phyloP scores from a whole-genome alignment of 306 rosid genomes.

The Cicer bijugum region DNA sequence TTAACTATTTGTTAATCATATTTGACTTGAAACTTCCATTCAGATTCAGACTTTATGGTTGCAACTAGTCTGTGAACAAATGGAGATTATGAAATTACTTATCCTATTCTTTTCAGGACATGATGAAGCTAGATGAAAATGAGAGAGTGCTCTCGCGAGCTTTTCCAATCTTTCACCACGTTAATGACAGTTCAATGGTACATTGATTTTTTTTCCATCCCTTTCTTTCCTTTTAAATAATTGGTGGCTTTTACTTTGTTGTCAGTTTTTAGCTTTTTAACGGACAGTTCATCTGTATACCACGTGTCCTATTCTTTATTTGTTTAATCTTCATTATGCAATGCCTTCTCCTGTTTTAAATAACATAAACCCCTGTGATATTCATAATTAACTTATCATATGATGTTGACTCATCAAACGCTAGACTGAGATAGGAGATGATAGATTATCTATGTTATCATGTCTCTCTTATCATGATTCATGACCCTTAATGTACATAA shows the following conservation, averaged over 20 bases:
- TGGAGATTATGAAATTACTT: slow-evolving; percentile 27
- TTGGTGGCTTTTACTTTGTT: slow-evolving; percentile 24
- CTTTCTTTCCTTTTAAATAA: slow-evolving; percentile 18
- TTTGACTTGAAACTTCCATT: slow-evolving; percentile 34
- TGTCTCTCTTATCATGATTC: too few species aligned
- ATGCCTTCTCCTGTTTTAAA: slow-evolving; percentile 27
- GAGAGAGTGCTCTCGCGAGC: slow-evolving; percentile 68
- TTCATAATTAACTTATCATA: too few species aligned
- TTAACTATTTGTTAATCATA: slow-evolving; percentile 33
- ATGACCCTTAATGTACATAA: not conserved
- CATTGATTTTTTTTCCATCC: slow-evolving; percentile 13
- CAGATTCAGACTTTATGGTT: not conserved
- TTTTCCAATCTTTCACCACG: slow-evolving; percentile 73
- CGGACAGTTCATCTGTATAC: slow-evolving; percentile 58
- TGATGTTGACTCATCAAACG: too few species aligned
- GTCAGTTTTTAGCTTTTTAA: slow-evolving; percentile 36
- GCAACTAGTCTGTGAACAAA: slow-evolving; percentile 13
- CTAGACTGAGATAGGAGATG: too few species aligned
- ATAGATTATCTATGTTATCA: too few species aligned
- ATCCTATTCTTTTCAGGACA: slow-evolving; percentile 59
- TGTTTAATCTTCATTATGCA: not conserved
- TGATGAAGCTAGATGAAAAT: slow-evolving; percentile 86
- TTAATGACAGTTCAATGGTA: slow-evolving; percentile 79
- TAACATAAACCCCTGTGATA: not conserved
- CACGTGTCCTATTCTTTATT: slow-evolving; percentile 20